Percentiles rank a stretch among this genome's conserved stretches.
phyloP scores from a whole-genome alignment of 2,329 filamentous ascomycete genomes.

The Cladobotryum mycophilum region DNA sequence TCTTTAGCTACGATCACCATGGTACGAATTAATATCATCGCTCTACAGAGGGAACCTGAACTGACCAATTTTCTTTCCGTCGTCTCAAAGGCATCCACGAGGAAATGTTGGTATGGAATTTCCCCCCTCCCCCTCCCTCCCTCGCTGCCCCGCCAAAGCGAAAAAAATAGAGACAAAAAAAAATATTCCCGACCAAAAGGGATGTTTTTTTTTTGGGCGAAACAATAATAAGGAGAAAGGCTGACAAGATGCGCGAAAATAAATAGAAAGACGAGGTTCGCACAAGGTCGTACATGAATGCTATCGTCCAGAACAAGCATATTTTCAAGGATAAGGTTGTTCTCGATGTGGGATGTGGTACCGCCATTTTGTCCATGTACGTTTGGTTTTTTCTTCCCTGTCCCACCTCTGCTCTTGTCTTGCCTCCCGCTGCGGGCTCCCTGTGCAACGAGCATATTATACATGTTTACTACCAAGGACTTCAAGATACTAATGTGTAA shows the following conservation, averaged over 20 bases:
- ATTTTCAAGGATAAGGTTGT: slow-evolving; percentile 80
- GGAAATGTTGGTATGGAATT: slow-evolving; percentile 82
- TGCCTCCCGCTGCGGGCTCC: neutral
- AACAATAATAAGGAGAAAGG: neutral
- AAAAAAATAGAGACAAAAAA: too few relatives aligned
- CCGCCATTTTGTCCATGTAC: slow-evolving; percentile 97
- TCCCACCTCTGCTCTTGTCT: neutral
- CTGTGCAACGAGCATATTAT: neutral
- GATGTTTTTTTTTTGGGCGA: too few relatives aligned
- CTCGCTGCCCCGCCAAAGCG: slow-evolving; percentile 10
- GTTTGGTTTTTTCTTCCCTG: slow-evolving; percentile 28
- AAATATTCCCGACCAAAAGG: too few relatives aligned
- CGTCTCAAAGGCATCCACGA: slow-evolving; percentile 73
- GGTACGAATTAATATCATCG: slow-evolving; percentile 46
- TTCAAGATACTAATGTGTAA: neutral
- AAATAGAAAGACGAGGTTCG: slow-evolving; percentile 94
- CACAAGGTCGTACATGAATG: slow-evolving; percentile 92
- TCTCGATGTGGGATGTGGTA: slow-evolving; percentile 95
- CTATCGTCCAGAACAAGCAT: slow-evolving; percentile 95
- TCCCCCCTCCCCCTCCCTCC: slow-evolving; percentile 14
- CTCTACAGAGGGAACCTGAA: neutral
- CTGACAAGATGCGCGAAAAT: slow-evolving; percentile 17
- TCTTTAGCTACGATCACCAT: slow-evolving; percentile 88
- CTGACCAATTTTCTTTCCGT: slow-evolving; percentile 26
- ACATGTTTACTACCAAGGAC: neutral